A percentile compares a stretch with the other conserved stretches of the same genome.
These are phyloP conservation scores for Trichosporon ovoides DNA, from an alignment of 1,284 basidiomycete species.

Conservation along the genomic window DNA sequence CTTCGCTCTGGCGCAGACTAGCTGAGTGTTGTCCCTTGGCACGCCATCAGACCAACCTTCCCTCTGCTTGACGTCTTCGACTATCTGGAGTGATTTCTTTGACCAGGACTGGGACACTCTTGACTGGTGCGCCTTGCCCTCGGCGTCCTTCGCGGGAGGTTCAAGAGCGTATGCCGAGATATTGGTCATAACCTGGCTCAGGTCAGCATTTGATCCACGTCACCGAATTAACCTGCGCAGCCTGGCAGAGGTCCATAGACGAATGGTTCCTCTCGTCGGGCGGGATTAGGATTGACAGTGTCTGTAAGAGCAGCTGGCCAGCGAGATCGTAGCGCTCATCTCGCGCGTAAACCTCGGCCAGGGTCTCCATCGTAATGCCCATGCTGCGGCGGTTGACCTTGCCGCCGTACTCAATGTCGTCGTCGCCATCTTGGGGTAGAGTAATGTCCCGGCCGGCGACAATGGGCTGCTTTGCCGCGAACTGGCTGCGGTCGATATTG, in stretches of 20 bases:
- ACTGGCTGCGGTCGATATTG: not conserved
- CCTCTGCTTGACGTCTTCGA: conserved; percentile 32
- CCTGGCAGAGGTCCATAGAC: conserved; percentile 44
- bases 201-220: not conserved
- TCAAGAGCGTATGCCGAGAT: conserved; percentile 43
- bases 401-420: conserved; percentile 28
- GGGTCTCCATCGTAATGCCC: conserved; percentile 48
- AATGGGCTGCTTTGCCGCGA: conserved; percentile 18
- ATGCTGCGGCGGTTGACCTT: conserved; percentile 42
- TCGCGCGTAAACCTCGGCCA: conserved; percentile 45
- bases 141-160: conserved; percentile 32
- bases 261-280: conserved; percentile 25
- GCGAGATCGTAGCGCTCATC: conserved; percentile 39
- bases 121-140: conserved; percentile 28
- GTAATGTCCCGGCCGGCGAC: conserved; percentile 39
- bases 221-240: conserved; percentile 34
- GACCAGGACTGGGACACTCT: conserved; percentile 35
- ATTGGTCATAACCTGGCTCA: conserved; percentile 43
- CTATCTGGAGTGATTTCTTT: conserved; percentile 37
- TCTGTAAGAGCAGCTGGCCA: conserved; percentile 44
- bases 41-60: conserved; percentile 13
- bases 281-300: conserved; percentile 42
- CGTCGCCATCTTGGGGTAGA: conserved; percentile 27
- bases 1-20: conserved; percentile 36
- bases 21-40: conserved; percentile 21